These are phyloP conservation scores for Globisporangium canariense DNA, from an alignment of 352 stramenopile genomes.

Conservation along the genomic window DNA sequence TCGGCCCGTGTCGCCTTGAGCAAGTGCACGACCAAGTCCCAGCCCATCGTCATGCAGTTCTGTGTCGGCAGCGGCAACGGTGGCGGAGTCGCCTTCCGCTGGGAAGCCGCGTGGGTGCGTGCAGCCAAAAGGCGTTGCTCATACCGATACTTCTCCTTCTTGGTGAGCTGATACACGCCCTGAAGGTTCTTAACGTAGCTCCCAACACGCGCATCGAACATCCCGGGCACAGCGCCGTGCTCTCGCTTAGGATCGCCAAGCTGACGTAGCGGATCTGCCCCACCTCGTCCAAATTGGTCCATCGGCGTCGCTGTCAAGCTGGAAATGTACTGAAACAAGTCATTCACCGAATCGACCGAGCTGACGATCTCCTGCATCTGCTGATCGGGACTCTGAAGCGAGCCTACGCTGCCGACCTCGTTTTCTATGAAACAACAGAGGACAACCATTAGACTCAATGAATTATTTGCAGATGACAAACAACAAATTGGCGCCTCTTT, in stretches of 20 bases:
- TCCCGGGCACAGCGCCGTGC: conserved; percentile 16
- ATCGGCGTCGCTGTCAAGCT: conserved; percentile 38
- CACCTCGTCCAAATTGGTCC: conserved; percentile 7
- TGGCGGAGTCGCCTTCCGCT: conserved; percentile 66
- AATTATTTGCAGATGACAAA: not conserved
- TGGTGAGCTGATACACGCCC: conserved; percentile 65
- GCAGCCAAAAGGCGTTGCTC: conserved; percentile 63
- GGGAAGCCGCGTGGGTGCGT: conserved; percentile 49
- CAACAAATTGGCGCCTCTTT: not conserved
- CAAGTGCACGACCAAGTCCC: conserved; percentile 74
- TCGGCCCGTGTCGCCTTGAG: conserved; percentile 63
- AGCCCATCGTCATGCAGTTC: conserved; percentile 81
- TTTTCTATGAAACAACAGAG: conserved; percentile 24
- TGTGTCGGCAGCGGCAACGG: conserved; percentile 78
- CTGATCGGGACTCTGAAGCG: conserved; percentile 37
- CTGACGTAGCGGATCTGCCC: conserved; percentile 12
- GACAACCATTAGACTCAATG: not conserved
- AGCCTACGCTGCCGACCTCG: conserved; percentile 30
- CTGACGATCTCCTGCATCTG: conserved; percentile 73
- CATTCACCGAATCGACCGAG: conserved; percentile 71
- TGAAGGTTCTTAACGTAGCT: conserved; percentile 76
- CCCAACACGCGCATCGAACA: conserved; percentile 68
- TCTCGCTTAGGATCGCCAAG: conserved; percentile 20
- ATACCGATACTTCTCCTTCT: conserved; percentile 79
- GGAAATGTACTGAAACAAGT: conserved; percentile 81